phyloP scores from a whole-genome alignment of 2,329 filamentous ascomycete species.

The Monilinia polystroma region DNA sequence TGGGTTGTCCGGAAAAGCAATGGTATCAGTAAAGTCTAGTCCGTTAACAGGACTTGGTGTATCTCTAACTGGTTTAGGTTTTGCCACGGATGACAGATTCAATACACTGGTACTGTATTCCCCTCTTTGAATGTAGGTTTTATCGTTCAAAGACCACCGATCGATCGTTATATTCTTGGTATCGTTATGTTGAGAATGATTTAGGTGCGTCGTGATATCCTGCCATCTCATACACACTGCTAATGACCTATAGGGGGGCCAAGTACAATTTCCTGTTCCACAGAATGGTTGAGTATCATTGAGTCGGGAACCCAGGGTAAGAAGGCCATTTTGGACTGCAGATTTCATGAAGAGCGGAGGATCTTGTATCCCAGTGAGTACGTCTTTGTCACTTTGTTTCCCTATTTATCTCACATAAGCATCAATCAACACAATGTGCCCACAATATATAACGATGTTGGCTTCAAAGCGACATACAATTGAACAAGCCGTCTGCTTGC shows the following conservation, averaged over 20 bases:
- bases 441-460: no score
- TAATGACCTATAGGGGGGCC: neutral
- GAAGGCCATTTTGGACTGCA: neutral
- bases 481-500: no score
- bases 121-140: neutral
- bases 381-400: no score
- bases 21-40: constrained; percentile 3
- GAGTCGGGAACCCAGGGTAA: neutral
- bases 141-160: neutral
- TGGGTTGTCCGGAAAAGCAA: neutral
- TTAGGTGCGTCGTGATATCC: neutral
- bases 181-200: neutral
- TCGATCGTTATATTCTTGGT: neutral
- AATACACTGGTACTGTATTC: neutral
- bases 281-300: constrained; percentile 4
- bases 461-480: no score
- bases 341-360: no score
- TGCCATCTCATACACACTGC: neutral
- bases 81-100: constrained; percentile 10
- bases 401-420: no score
- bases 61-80: neutral
- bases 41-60: neutral
- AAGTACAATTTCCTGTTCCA: constrained; percentile 11
- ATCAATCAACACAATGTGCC: no score
- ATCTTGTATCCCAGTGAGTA: no score